Percentiles rank a stretch among this genome's conserved stretches.
Conservation (phyloP, 176 grass and related monocot species). For the Oryza nivara region DNA sequence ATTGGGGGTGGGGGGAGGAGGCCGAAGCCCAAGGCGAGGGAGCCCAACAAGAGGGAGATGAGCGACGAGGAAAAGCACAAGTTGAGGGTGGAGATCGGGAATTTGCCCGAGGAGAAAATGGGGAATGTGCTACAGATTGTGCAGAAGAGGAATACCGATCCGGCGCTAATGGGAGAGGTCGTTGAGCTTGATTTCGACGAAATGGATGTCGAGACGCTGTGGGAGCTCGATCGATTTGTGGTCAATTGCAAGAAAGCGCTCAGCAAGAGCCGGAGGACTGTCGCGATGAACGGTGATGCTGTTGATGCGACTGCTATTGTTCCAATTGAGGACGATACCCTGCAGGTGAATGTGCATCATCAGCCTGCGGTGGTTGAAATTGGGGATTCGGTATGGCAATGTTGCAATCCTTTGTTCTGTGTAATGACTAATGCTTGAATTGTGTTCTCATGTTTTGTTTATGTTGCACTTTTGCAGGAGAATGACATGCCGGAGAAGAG, state of each 20-base stretch:
- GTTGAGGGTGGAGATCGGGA: constrained; percentile 63
- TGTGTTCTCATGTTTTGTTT: constrained; percentile 7
- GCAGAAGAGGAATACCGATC: constrained; percentile 72
- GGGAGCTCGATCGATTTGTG: constrained; percentile 92
- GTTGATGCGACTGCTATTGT: constrained; percentile 36
- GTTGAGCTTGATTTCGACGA: constrained; percentile 84
- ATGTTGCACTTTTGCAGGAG: constrained; percentile 29
- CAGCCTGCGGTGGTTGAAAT: constrained; percentile 39
- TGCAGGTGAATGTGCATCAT: constrained; percentile 47
- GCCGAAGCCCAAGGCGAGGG: constrained; percentile 79
- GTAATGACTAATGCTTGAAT: background rate
- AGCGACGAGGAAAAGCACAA: constrained; percentile 70
- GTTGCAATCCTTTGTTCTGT: background rate
- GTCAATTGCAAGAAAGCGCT: constrained; percentile 79
- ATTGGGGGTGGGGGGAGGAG: constrained; percentile 44
- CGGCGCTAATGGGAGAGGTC: constrained; percentile 54
- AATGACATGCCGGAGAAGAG: constrained; percentile 16
- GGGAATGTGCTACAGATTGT: constrained; percentile 74
- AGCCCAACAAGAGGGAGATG: constrained; percentile 76
- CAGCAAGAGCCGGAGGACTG: constrained; percentile 50
- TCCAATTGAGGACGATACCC: constrained; percentile 34
- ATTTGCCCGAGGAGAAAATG: constrained; percentile 71
- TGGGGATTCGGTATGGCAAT: constrained; percentile 47
- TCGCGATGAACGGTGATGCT: constrained; percentile 13
- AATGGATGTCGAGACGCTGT: constrained; percentile 83